Base-by-base conservation (phyloP, 1,284 basidiomycete genomes). In the Butyriboletus appendiculatus region DNA sequence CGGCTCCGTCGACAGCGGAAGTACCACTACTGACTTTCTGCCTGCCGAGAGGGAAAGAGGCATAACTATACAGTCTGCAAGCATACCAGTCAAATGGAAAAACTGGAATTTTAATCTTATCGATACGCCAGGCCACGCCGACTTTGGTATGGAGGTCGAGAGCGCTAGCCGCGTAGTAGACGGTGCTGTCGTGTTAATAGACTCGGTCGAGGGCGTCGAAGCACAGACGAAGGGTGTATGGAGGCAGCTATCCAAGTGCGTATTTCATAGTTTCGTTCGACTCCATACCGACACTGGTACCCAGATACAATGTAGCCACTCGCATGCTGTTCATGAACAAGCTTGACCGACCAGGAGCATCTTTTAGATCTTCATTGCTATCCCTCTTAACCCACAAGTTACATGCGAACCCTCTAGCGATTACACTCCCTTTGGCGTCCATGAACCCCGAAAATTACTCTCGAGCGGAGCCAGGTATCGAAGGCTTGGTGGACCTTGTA, bases 131-230 rank as follows among this genome's bases (percentile, higher is more conserved):
- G 93, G 93, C 16, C 93, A 96, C 70, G 92, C 92, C 8, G 93
- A 96, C 70, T 96, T 96, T 73, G 93, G 92, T 3, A 94, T 96
- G 88, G 93, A 96, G 64, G 94, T 96, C 11, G 94, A 95, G 70
- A 90, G 92, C 61, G 92, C 93, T 14, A 92, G 93, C 64, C 83
- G 93, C 16, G 89, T 96, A 10, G 85, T 94, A 2, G 93, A 96
- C 63, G 94, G 94, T 54, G 91, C 92, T 5, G 85, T 96, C 15
- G 88, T 96, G 16, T 73, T 96, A 18, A 84, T 96, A 35, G 93
- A 96, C 69, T 90, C 91, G 0, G 93, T 96, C 0, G 94, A 95
- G 72, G 93, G 93, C 5, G 93, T 95, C 1, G 93, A 96, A 70
- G 83, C 90, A 6, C 93, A 96, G 68, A 96, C 93, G 0, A 90